Conservation (phyloP, 2,329 filamentous ascomycete genomes). For the Elsinoe necatrix region DNA sequence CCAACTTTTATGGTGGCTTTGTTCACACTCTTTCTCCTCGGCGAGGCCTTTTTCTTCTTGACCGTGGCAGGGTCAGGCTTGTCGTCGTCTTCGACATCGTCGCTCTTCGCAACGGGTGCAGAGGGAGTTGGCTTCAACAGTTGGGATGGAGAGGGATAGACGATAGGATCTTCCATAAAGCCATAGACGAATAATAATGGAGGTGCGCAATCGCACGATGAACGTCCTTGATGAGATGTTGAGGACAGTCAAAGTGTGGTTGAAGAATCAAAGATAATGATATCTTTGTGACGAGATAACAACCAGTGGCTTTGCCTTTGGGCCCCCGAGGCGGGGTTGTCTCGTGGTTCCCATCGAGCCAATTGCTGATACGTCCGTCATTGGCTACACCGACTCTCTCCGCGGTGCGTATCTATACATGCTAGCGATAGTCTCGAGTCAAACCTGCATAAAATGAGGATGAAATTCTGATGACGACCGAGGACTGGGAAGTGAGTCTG, state of each 20-base stretch:
- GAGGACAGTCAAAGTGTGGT: background rate
- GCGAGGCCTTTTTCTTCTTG: conserved; percentile 19
- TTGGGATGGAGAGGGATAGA: conserved; percentile 51
- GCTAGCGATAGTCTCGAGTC: background rate
- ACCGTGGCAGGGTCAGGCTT: conserved; percentile 21
- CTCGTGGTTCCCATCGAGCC: background rate
- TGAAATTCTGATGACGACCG: background rate
- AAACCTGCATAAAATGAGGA: background rate
- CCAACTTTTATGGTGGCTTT: conserved; percentile 22
- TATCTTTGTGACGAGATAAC: background rate
- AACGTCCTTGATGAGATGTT: background rate
- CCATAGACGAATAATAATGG: conserved; percentile 3
- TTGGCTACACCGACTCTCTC: background rate
- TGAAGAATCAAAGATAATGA: background rate
- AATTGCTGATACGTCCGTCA: background rate
- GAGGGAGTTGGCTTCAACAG: conserved; percentile 37
- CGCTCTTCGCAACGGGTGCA: conserved; percentile 24
- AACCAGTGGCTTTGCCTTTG: conserved; percentile 4
- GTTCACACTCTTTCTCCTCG: conserved; percentile 21
- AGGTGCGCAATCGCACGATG: conserved; percentile 15
- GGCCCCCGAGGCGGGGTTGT: conserved; percentile 7
- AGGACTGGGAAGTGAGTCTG: background rate
- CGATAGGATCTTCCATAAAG: conserved; percentile 47
- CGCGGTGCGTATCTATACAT: background rate
- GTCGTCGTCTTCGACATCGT: conserved; percentile 22